A percentile compares a stretch with the other conserved stretches of the same genome.
Conservation (phyloP, 306 rosid genomes). For the Mimosa pudica region DNA sequence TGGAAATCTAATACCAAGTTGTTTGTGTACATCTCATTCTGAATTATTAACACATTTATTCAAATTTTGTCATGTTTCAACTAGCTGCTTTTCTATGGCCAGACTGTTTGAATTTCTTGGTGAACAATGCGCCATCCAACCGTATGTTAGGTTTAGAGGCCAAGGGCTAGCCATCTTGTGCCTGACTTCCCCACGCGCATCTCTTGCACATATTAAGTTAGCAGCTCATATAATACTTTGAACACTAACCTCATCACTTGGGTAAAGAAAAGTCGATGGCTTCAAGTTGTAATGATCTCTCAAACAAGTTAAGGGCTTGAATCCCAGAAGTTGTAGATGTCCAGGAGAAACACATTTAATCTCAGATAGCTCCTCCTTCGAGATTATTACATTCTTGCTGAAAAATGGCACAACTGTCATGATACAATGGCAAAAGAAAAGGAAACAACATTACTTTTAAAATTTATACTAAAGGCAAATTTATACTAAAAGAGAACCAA, state of each 20-base stretch:
- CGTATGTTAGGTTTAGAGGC: background rate
- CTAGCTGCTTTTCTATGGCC: background rate
- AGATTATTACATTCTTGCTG: conserved; percentile 74
- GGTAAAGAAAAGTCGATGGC: conserved; percentile 88
- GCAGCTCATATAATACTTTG: conserved; percentile 30
- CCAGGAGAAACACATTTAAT: conserved; percentile 70
- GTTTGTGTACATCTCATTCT: background rate
- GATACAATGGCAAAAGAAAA: conserved; percentile 29
- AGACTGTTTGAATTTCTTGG: background rate
- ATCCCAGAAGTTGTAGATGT: conserved; percentile 80
- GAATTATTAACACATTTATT: background rate
- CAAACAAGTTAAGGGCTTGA: conserved; percentile 89
- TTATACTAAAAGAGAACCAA: conserved; percentile 17
- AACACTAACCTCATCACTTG: conserved; percentile 74
- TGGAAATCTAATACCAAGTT: background rate
- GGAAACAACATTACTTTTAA: conserved; percentile 29
- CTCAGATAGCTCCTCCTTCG: conserved; percentile 74
- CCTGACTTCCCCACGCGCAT: background rate
- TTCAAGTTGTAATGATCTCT: conserved; percentile 89
- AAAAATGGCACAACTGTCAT: conserved; percentile 35
- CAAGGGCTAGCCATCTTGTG: background rate
- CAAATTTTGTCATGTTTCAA: background rate
- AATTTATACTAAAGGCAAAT: conserved; percentile 23
- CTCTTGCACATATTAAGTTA: conserved; percentile 24
- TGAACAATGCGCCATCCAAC: background rate